Evolutionary conservation across 371 early-diverging fungal species (phyloP).

Genomic region (Dichotomocladium elegans): DNA sequence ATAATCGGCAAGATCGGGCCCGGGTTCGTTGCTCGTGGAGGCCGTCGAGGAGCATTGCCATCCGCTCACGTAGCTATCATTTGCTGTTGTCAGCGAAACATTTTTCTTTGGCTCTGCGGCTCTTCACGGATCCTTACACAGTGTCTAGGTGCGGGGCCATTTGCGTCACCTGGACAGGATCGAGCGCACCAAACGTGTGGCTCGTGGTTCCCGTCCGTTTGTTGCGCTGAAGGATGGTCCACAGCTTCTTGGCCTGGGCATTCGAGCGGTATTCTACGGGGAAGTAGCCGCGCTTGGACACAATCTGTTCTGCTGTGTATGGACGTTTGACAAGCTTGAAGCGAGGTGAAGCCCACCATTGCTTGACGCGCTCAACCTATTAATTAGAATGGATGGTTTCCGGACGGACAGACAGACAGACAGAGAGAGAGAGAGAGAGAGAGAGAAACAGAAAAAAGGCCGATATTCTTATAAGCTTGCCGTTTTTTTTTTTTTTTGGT

Average conservation of each 20-base stretch:
- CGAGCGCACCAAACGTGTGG: conserved; percentile 93
- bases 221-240: conserved; percentile 79
- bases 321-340: conserved; percentile 86
- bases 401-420: too few relatives aligned
- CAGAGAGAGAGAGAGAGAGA: too few relatives aligned
- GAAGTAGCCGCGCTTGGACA: conserved; percentile 86
- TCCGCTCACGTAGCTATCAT: conserved; percentile 83
- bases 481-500: not conserved
- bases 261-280: conserved; percentile 80
- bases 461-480: not conserved
- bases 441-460: too few relatives aligned
- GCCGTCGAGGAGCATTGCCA: conserved; percentile 99
- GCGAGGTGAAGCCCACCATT: conserved; percentile 89
- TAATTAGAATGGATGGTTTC: too few relatives aligned
- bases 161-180: conserved; percentile 79
- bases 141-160: conserved; percentile 97
- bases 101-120: too few relatives aligned
- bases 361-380: conserved; percentile 68
- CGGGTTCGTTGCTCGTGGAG: conserved; percentile 96
- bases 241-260: conserved; percentile 90
- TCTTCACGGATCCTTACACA: conserved; percentile 41
- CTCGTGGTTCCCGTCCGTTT: conserved; percentile 77
- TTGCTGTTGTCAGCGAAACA: not conserved
- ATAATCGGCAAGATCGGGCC: conserved; percentile 98
- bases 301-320: conserved; percentile 90